Evolutionary conservation across 345 rosid genomes (phyloP).

Genomic region (Jatropha curcas): DNA sequence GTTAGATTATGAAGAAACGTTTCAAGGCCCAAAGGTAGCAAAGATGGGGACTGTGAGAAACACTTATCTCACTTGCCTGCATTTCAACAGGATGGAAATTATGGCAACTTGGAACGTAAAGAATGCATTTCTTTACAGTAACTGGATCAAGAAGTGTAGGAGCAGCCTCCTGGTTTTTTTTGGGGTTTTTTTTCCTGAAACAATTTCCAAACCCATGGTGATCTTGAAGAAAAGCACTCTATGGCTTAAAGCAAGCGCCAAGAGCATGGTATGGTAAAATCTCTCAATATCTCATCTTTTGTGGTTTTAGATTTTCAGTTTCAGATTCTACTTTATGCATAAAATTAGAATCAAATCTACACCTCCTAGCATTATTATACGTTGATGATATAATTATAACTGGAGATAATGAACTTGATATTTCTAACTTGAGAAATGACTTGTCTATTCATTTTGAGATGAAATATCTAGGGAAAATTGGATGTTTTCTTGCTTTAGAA

Average conservation of each 20-base stretch:
- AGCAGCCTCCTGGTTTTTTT: neutral
- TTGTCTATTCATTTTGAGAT: too few species aligned
- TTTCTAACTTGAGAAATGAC: too few species aligned
- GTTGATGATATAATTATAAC: too few species aligned
- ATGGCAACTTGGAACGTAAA: slow-evolving; percentile 1
- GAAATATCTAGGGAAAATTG: too few species aligned
- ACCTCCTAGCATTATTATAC: too few species aligned
- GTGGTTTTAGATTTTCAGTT: neutral
- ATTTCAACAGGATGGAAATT: neutral
- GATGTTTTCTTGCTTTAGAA: slow-evolving; percentile 15
- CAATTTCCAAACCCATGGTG: slow-evolving; percentile 1
- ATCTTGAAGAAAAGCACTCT: neutral
- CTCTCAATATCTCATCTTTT: slow-evolving; percentile 17
- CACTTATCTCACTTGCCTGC: neutral
- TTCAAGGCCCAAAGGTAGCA: neutral
- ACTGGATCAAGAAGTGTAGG: slow-evolving; percentile 8
- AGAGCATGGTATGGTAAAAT: slow-evolving; percentile 16
- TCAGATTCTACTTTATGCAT: slow-evolving; percentile 9
- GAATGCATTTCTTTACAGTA: neutral
- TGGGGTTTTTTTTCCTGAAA: too few species aligned
- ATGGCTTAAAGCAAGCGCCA: slow-evolving; percentile 2
- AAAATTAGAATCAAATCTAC: too few species aligned
- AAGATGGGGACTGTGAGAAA: slow-evolving; percentile 3
- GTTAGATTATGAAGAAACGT: slow-evolving; percentile 1
- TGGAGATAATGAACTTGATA: too few species aligned